Evolutionary conservation across 202 grass and related monocot species (phyloP).

Genomic region (Cymbopogon flexuosus): DNA sequence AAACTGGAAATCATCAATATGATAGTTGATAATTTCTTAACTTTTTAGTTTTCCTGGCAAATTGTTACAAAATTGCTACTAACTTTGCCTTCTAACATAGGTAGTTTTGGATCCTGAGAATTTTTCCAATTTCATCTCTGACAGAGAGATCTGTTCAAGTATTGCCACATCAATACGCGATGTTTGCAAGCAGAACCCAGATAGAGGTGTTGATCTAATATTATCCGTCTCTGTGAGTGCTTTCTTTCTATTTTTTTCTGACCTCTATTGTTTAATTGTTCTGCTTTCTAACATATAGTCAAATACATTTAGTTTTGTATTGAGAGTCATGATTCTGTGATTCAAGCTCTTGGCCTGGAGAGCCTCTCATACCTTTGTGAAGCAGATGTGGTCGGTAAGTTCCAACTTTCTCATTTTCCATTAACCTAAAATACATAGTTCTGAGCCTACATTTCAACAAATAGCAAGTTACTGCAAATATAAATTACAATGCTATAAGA

Average conservation of each 20-base stretch:
- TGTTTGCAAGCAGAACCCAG: conserved; percentile 84
- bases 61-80: conserved; percentile 21
- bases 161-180: conserved; percentile 81
- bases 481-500: conserved; percentile 13
- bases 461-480: not conserved
- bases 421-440: conserved; percentile 27
- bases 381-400: conserved; percentile 79
- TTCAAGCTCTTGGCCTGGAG: conserved; percentile 89
- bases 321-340: conserved; percentile 56
- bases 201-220: conserved; percentile 94
- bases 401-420: conserved; percentile 27
- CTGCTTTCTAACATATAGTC: conserved; percentile 11
- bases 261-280: conserved; percentile 25
- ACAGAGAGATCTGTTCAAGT: conserved; percentile 65
- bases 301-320: conserved; percentile 65
- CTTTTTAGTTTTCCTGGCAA: not conserved
- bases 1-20: not conserved
- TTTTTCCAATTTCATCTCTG: conserved; percentile 50
- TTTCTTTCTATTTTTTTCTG: not conserved
- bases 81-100: conserved; percentile 50
- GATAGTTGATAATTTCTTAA: not conserved
- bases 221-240: conserved; percentile 76
- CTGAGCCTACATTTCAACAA: not conserved
- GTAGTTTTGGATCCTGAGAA: conserved; percentile 64
- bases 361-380: conserved; percentile 86